Evolutionary conservation across 495 filamentous ascomycete genomes (phyloP).

Genomic region (Lasiosphaeria miniovina): DNA sequence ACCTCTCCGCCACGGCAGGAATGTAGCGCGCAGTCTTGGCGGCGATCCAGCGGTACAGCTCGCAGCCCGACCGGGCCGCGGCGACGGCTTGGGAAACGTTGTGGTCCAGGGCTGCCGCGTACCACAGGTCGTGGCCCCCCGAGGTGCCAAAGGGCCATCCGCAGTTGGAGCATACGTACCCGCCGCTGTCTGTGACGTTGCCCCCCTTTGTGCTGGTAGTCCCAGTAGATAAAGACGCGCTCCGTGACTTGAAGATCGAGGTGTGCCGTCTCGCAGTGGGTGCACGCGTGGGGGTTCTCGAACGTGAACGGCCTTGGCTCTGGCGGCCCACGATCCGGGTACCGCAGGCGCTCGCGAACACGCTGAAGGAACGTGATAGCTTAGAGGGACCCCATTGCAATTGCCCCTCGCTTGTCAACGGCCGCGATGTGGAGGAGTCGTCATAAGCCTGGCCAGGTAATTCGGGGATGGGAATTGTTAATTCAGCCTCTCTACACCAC

Average conservation of each 20-base stretch:
- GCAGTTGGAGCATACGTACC: not conserved
- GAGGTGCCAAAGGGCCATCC: not conserved
- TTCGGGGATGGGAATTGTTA: no score
- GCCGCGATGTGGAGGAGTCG: no score
- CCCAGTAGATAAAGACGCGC: not conserved
- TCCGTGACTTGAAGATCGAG: not conserved
- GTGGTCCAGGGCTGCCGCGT: not conserved
- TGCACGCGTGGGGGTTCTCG: conserved; percentile 1
- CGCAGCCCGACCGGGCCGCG: not conserved
- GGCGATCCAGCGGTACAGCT: conserved; percentile 5
- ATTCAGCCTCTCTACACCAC: no score
- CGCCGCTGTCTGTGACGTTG: not conserved
- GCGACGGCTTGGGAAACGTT: not conserved
- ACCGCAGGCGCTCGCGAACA: no score
- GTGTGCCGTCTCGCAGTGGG: not conserved
- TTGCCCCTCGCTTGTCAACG: no score
- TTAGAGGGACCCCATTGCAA: no score
- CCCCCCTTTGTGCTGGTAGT: not conserved
- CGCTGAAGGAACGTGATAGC: no score
- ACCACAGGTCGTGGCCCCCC: not conserved
- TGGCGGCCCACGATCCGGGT: not conserved
- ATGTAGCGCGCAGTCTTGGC: conserved; percentile 1
- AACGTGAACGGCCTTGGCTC: not conserved
- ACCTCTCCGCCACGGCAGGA: not conserved
- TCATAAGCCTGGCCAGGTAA: no score